A percentile compares a stretch with the other conserved stretches of the same genome.
These are phyloP conservation scores for Rhodotorula sp. DNA, from an alignment of 1,284 basidiomycete genomes.

Conservation along the genomic window DNA sequence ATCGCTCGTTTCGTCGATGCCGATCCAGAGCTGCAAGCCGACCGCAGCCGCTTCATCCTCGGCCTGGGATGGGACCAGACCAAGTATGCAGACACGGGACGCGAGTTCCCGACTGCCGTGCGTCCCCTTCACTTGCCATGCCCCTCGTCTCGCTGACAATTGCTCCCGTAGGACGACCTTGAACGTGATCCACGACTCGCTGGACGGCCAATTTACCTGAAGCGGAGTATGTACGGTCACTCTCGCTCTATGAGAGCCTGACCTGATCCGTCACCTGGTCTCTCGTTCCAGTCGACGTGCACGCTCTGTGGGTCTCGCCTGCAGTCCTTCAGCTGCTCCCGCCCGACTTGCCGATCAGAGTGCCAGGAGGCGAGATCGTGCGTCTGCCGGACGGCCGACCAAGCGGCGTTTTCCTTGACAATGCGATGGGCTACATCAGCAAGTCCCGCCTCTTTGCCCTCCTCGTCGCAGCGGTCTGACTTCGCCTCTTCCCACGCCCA, in stretches of 20 bases:
- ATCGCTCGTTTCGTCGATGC: conserved; percentile 65
- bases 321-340: conserved; percentile 64
- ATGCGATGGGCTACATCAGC: conserved; percentile 32
- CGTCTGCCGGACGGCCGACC: conserved; percentile 65
- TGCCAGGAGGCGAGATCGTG: conserved; percentile 70
- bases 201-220: conserved; percentile 67
- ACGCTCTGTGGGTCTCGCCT: conserved; percentile 79
- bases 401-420: conserved; percentile 61
- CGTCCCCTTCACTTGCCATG: conserved; percentile 40
- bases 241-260: conserved; percentile 18
- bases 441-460: not conserved
- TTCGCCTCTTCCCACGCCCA: too few relatives aligned
- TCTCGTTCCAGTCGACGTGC: conserved; percentile 64
- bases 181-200: conserved; percentile 65
- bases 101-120: conserved; percentile 76
- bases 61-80: conserved; percentile 96
- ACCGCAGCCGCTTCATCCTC: conserved; percentile 66
- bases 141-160: not conserved
- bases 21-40: conserved; percentile 60
- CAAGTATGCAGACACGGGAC: conserved; percentile 53
- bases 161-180: conserved; percentile 59
- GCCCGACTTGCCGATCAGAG: conserved; percentile 53
- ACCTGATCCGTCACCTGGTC: not conserved
- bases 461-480: not conserved
- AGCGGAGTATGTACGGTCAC: conserved; percentile 52